Conservation (phyloP, 2,329 filamentous ascomycete genomes). For the Stemphylium lycopersici region DNA sequence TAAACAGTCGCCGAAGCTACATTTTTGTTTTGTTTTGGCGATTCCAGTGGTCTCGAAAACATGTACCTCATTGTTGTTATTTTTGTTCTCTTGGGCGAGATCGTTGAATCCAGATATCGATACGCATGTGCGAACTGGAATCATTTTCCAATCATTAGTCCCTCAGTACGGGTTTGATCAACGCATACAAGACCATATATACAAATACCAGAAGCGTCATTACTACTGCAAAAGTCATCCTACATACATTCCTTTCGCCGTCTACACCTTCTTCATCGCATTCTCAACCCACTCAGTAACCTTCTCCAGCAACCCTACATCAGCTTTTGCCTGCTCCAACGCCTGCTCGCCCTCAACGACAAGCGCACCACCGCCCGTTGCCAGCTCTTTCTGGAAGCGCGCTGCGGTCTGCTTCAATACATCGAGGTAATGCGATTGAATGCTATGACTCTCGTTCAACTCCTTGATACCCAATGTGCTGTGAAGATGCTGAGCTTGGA, state of each 20-base stretch:
- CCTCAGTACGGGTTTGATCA: no score
- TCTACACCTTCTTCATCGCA: constrained; percentile 16
- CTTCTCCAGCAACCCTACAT: constrained; percentile 45
- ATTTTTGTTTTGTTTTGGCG: no score
- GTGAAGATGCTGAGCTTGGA: constrained; percentile 57
- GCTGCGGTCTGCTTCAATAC: constrained; percentile 49
- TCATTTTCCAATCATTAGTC: no score
- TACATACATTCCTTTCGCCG: not conserved
- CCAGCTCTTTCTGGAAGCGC: constrained; percentile 47
- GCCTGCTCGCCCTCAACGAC: constrained; percentile 47
- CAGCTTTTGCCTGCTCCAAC: constrained; percentile 40
- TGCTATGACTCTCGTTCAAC: constrained; percentile 49
- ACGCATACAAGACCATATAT: no score
- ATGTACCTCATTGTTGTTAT: no score
- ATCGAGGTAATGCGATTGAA: constrained; percentile 52
- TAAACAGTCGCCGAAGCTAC: no score
- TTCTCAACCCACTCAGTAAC: constrained; percentile 40
- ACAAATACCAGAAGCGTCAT: not conserved
- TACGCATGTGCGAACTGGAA: no score
- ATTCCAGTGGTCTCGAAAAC: no score
- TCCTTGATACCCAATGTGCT: constrained; percentile 54
- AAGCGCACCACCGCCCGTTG: constrained; percentile 44
- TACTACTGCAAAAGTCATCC: not conserved
- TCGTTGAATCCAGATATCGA: no score
- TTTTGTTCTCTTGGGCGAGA: no score